A percentile compares a stretch with the other conserved stretches of the same genome.
Conservation (phyloP, 257 asterid species). For the Solanum megistacrolobum region DNA sequence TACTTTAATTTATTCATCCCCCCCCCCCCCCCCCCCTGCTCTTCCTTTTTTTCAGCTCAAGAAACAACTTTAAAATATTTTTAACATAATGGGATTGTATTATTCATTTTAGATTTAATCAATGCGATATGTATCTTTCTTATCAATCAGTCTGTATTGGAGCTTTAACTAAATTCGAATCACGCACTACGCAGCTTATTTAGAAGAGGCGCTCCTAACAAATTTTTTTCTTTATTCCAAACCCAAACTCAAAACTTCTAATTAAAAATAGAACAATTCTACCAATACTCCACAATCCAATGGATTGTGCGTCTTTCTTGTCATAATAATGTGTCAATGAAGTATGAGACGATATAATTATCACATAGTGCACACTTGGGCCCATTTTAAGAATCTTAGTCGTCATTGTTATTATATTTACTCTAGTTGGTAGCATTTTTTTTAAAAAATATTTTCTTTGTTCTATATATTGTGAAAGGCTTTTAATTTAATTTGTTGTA, state of each 20-base stretch:
- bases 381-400: neutral
- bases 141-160: too few relatives aligned
- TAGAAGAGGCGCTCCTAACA: fast-evolving
- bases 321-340: neutral
- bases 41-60: too few relatives aligned
- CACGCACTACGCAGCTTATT: fast-evolving
- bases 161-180: too few relatives aligned
- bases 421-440: neutral
- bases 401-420: neutral
- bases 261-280: too few relatives aligned
- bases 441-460: neutral
- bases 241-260: fast-evolving
- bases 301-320: too few relatives aligned
- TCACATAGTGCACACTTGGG: neutral
- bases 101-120: too few relatives aligned
- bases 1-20: neutral
- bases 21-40: too few relatives aligned
- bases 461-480: neutral
- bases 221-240: too few relatives aligned
- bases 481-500: neutral
- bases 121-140: too few relatives aligned
- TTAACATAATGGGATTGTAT: too few relatives aligned
- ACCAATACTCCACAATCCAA: too few relatives aligned
- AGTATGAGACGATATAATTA: neutral
- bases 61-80: too few relatives aligned